Evolutionary conservation across 441 rosid species (phyloP), one percentile per base, ranked within the genome.

Genomic region (Pelargonium myrrhifolium): DNA sequence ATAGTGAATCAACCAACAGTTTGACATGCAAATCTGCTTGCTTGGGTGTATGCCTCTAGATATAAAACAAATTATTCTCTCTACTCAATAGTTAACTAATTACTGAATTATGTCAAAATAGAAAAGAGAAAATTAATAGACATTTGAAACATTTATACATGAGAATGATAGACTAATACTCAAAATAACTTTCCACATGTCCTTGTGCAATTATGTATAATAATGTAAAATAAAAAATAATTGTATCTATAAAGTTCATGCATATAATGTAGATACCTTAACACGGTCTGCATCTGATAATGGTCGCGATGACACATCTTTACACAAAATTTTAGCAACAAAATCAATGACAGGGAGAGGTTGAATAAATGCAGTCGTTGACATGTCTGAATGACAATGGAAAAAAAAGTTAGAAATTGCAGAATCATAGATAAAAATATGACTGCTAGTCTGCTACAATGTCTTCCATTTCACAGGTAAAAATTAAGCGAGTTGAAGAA

Each of bases 291-390:
- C 76, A 70, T 80, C 83, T 18, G 83, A 77, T 63, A 80, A 51
- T 61, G 80, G 73, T 64, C 80, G 70, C 62, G 78, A 61, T n/a
- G 67, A 70, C 42, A 74, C 80, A 6, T 80, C 75, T 37, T 75
- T 71, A 65, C 58, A 67, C 73, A 77, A 58, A 65, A 80, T 22
- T 75, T 74, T 70, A 40, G 62, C 71, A 22, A 74, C 83, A 68
- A 80, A 80, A 17, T 80, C 83, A 47, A 77, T 72, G 59, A 80
- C 83, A 31, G 80, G 79, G 8, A 74, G 66, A 7, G 83, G 83
- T 71, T 77, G 80, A 7, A 77, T 60, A 68, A 77, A 80, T 4
- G 83, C 77, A 67, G 75, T 77, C 0, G 78, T 71, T 14, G 83
- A 74, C 83, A 77, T 74, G 68, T 75, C 79, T 77, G 64, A 51